phyloP scores from a whole-genome alignment of 2,329 filamentous ascomycete species.

The Aspergillus awamori region DNA sequence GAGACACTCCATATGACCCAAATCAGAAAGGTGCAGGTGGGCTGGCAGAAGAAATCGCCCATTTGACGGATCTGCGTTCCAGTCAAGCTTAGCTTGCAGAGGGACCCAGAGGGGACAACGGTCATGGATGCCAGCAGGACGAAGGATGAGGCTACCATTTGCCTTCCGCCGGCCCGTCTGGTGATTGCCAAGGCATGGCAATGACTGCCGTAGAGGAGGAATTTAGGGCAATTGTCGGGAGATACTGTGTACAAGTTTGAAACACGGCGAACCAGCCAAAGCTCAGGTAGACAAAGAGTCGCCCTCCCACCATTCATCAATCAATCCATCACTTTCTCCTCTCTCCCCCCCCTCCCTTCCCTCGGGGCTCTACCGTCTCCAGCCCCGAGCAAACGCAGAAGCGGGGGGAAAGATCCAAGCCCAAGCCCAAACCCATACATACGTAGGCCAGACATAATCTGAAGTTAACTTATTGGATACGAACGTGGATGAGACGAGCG shows the following conservation, averaged over 20 bases:
- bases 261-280: slow-evolving; percentile 3
- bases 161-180: slow-evolving; percentile 24
- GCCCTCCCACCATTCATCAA: not conserved
- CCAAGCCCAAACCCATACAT: slow-evolving; percentile 20
- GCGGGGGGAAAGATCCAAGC: slow-evolving; percentile 17
- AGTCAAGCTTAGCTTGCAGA: slow-evolving; percentile 31
- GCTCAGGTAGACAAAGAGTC: slow-evolving; percentile 8
- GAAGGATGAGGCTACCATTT: slow-evolving; percentile 19
- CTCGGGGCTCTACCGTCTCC: not conserved
- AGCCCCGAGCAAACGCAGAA: slow-evolving; percentile 17
- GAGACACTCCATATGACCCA: slow-evolving; percentile 19
- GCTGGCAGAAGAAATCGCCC: slow-evolving; percentile 22
- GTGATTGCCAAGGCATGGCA: slow-evolving; percentile 25
- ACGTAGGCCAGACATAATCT: slow-evolving; percentile 23
- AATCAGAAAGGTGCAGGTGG: slow-evolving; percentile 26
- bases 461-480: slow-evolving; percentile 28
- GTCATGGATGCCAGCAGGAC: slow-evolving; percentile 19
- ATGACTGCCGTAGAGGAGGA: slow-evolving; percentile 17
- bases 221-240: slow-evolving; percentile 15
- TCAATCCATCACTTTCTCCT: not conserved
- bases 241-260: slow-evolving; percentile 9
- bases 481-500: slow-evolving; percentile 22
- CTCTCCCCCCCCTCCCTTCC: not conserved
- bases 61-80: slow-evolving; percentile 30
- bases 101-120: slow-evolving; percentile 20